These are phyloP conservation scores for Rhodamnia argentea DNA, from an alignment of 345 rosid species.

Conservation along the genomic window DNA sequence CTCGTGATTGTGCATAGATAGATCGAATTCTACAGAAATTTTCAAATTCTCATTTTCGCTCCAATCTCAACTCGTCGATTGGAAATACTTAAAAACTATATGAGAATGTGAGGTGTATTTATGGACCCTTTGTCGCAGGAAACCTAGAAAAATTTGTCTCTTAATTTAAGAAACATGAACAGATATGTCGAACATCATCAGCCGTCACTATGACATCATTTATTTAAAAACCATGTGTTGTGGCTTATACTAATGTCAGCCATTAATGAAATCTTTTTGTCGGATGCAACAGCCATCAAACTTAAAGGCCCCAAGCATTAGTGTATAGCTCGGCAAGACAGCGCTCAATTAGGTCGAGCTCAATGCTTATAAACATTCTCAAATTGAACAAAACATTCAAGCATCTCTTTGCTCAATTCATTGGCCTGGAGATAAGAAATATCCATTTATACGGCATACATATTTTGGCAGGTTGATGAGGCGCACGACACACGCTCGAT, in stretches of 20 bases:
- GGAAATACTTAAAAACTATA: neutral
- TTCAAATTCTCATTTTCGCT: too few relatives aligned
- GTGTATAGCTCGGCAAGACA: neutral
- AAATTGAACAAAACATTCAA: neutral
- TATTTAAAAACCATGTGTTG: neutral
- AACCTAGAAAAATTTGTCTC: neutral
- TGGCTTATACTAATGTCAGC: neutral
- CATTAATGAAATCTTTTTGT: neutral
- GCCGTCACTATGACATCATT: neutral
- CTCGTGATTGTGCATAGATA: neutral
- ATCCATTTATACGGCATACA: neutral
- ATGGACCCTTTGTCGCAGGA: neutral
- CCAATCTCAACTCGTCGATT: neutral
- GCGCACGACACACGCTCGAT: neutral
- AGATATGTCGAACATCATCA: neutral
- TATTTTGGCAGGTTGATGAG: neutral
- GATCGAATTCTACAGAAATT: too few relatives aligned
- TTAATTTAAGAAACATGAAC: neutral
- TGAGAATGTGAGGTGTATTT: neutral
- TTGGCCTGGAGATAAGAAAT: neutral
- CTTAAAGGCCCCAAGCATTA: neutral
- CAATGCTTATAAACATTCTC: neutral
- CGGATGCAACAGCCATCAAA: neutral
- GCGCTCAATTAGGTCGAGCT: neutral
- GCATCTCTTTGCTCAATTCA: neutral